These are phyloP conservation scores for Cytospora chrysosperma DNA, from an alignment of 2,329 filamentous ascomycete species.

Conservation along the genomic window DNA sequence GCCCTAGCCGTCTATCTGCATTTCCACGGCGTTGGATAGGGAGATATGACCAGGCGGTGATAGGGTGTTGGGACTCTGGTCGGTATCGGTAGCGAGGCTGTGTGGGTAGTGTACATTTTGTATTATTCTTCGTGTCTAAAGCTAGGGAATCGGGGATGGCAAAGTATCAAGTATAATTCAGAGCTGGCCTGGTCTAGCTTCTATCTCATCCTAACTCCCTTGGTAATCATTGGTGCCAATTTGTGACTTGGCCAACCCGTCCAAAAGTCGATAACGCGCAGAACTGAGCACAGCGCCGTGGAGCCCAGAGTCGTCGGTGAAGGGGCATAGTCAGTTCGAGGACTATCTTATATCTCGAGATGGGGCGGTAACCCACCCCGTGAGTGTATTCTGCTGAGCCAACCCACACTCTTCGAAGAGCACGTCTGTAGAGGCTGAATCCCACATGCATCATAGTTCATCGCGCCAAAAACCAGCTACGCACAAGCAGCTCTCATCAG, in stretches of 20 bases:
- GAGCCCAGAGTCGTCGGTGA: background rate
- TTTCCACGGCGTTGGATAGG: conserved; percentile 21
- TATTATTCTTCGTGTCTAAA: background rate
- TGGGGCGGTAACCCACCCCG: background rate
- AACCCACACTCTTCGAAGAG: no score
- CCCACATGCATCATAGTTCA: no score
- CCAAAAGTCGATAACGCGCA: background rate
- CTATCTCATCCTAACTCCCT: background rate
- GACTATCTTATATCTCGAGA: background rate
- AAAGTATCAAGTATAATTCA: conserved; percentile 6
- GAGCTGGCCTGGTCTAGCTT: background rate
- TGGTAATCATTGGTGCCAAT: background rate
- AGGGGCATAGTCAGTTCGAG: background rate
- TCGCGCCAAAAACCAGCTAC: background rate
- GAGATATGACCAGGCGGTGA: conserved; percentile 6
- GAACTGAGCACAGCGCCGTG: background rate
- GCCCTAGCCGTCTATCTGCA: conserved; percentile 8
- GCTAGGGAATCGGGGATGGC: background rate
- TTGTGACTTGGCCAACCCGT: background rate
- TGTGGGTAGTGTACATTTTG: background rate
- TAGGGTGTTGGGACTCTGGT: conserved; percentile 1
- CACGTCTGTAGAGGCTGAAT: background rate
- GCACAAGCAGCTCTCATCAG: background rate
- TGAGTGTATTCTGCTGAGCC: no score
- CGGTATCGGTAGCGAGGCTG: background rate